Percentiles rank a stretch among this genome's conserved stretches.
These are phyloP conservation scores for Intubia oerlemansii DNA, from an alignment of 2,329 filamentous ascomycete genomes.

Conservation along the genomic window DNA sequence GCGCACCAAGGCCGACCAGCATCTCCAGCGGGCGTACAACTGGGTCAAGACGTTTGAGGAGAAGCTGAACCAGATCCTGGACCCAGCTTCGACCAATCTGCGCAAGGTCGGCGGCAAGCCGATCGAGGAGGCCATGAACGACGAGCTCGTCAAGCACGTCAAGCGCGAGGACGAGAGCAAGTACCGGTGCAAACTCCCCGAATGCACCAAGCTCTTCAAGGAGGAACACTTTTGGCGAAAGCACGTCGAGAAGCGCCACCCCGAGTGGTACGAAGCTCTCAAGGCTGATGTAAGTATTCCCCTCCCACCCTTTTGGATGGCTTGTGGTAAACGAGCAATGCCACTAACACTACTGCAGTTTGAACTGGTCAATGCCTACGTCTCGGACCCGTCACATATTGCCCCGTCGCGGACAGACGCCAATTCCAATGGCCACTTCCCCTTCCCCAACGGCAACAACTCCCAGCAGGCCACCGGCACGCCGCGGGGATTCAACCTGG, in stretches of 20 bases:
- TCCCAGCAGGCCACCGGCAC: conserved; percentile 62
- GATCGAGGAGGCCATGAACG: conserved; percentile 65
- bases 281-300: conserved; percentile 54
- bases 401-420: conserved; percentile 82
- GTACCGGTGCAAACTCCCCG: conserved; percentile 87
- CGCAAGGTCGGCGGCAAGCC: conserved; percentile 80
- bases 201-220: conserved; percentile 94
- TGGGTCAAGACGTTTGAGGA: conserved; percentile 99
- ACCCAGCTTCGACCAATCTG: conserved; percentile 71
- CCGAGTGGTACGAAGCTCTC: conserved; percentile 64
- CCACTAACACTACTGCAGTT: conserved; percentile 33
- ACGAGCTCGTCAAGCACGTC: conserved; percentile 70
- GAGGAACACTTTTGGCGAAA: conserved; percentile 95
- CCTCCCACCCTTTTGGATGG: too few species aligned
- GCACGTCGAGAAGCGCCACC: conserved; percentile 88
- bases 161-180: conserved; percentile 98
- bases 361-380: conserved; percentile 79
- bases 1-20: conserved; percentile 65
- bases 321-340: neutral
- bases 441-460: conserved; percentile 55
- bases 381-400: conserved; percentile 85
- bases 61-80: conserved; percentile 79
- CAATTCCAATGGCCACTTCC: conserved; percentile 91
- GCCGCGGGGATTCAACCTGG: conserved; percentile 75
- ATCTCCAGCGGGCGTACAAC: conserved; percentile 85